phyloP scores from a whole-genome alignment of 805 yeast species.

The Metschnikowia picachoensis region DNA sequence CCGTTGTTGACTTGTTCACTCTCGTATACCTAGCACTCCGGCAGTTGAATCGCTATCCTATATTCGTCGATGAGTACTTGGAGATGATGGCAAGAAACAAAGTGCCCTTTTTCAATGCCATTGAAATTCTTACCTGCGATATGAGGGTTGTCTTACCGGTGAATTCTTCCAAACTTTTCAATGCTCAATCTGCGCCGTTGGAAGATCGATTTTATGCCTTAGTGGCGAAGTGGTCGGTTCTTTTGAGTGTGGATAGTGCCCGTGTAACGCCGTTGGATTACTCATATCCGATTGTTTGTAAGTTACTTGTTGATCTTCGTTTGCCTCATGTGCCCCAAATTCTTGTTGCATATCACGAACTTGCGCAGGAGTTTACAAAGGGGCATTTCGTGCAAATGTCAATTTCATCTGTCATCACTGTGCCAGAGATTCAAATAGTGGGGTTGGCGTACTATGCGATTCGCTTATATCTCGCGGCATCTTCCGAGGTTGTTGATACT shows the following conservation, averaged over 20 bases:
- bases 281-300: constrained; percentile 38
- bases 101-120: constrained; percentile 47
- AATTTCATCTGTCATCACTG: constrained; percentile 8
- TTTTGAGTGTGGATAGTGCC: constrained; percentile 5
- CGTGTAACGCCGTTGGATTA: constrained; percentile 19
- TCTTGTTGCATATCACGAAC: constrained; percentile 29
- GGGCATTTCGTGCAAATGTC: constrained; percentile 7
- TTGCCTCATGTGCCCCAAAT: constrained; percentile 49
- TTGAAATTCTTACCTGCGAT: constrained; percentile 36
- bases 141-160: constrained; percentile 28
- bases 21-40: constrained; percentile 51
- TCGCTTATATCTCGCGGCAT: constrained; percentile 24
- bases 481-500: constrained; percentile 10
- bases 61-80: constrained; percentile 48
- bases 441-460: constrained; percentile 30
- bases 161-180: constrained; percentile 32
- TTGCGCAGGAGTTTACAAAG: constrained; percentile 13
- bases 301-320: constrained; percentile 38
- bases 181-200: constrained; percentile 39
- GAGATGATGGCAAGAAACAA: constrained; percentile 38
- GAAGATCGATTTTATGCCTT: constrained; percentile 32
- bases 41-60: constrained; percentile 43
- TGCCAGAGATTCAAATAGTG: constrained; percentile 38
- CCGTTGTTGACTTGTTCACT: constrained; percentile 29
- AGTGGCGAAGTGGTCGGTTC: constrained; percentile 11